Percentiles rank a stretch among this genome's conserved stretches.
Conservation (phyloP, 2,329 filamentous ascomycete species). For the Truncatella angustata region DNA sequence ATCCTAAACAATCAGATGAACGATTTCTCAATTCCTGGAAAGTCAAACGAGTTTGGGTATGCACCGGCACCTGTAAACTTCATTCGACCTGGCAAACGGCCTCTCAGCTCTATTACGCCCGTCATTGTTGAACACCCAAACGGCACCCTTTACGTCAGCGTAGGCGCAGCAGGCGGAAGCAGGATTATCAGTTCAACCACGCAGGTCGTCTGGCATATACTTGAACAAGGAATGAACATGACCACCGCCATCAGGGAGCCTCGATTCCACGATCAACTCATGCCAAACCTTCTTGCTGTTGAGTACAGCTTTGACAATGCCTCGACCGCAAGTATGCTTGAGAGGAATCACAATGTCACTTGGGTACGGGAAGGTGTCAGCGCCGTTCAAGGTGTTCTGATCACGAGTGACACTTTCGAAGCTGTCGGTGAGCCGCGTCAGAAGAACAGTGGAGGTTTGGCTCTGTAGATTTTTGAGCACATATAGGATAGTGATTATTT, state of each 20-base stretch:
- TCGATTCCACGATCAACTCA: slow-evolving; percentile 77
- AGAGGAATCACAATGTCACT: slow-evolving; percentile 68
- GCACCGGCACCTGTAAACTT: slow-evolving; percentile 78
- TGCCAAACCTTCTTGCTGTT: slow-evolving; percentile 67
- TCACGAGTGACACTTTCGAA: slow-evolving; percentile 70
- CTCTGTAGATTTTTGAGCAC: slow-evolving; percentile 11
- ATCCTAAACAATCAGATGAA: slow-evolving; percentile 73
- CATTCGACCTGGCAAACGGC: slow-evolving; percentile 76
- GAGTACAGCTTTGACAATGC: slow-evolving; percentile 67
- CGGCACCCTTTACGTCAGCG: slow-evolving; percentile 63
- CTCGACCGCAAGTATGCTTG: slow-evolving; percentile 61
- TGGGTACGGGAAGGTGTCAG: slow-evolving; percentile 64
- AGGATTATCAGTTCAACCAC: slow-evolving; percentile 80
- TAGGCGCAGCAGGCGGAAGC: slow-evolving; percentile 77
- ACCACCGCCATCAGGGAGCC: slow-evolving; percentile 62
- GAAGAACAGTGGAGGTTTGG: slow-evolving; percentile 65
- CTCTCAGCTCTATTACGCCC: slow-evolving; percentile 79
- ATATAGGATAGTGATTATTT: no score
- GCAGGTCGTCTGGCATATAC: slow-evolving; percentile 69
- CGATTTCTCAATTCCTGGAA: slow-evolving; percentile 83
- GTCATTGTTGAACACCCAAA: slow-evolving; percentile 67
- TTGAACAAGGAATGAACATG: slow-evolving; percentile 62
- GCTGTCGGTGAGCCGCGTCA: slow-evolving; percentile 76
- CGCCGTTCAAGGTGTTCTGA: slow-evolving; percentile 67
- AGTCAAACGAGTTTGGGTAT: slow-evolving; percentile 81